Evolutionary conservation across 129 eudicot genomes (phyloP).

Genomic region (Arctium lappa): DNA sequence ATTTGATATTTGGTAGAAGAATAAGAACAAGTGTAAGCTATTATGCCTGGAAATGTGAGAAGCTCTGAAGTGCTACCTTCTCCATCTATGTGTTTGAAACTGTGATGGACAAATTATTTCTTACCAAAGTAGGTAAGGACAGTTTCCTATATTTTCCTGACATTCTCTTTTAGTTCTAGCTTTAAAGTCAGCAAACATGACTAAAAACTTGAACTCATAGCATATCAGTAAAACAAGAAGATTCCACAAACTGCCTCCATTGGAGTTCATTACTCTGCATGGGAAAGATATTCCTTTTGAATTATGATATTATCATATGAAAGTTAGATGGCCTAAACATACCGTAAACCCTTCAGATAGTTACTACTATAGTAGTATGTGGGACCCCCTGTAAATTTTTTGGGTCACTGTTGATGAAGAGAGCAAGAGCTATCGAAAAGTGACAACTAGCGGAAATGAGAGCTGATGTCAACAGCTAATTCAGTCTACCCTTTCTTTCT

Average conservation of each 20-base stretch:
- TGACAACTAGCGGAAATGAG: background rate
- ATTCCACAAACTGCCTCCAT: background rate
- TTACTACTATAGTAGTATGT: background rate
- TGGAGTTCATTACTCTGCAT: background rate
- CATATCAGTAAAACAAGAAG: background rate
- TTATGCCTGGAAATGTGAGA: slow-evolving; percentile 1
- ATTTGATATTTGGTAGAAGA: background rate
- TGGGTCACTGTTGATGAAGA: background rate
- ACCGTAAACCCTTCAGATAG: background rate
- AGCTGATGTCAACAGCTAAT: background rate
- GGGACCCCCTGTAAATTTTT: background rate
- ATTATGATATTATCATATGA: background rate
- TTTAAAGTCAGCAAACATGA: slow-evolving; percentile 7
- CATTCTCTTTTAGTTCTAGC: slow-evolving; percentile 8
- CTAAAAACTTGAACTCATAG: slow-evolving; percentile 2
- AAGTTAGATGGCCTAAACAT: background rate
- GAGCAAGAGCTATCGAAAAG: background rate
- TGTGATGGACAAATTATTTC: background rate
- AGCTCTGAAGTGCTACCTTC: background rate
- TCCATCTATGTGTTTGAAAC: background rate
- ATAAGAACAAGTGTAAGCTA: slow-evolving; percentile 13
- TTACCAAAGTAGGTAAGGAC: background rate
- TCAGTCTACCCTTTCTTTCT: background rate
- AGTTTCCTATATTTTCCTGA: background rate
- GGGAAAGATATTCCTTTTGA: background rate